Base-by-base conservation (phyloP, 805 yeast species). In the Lachancea sp. region DNA sequence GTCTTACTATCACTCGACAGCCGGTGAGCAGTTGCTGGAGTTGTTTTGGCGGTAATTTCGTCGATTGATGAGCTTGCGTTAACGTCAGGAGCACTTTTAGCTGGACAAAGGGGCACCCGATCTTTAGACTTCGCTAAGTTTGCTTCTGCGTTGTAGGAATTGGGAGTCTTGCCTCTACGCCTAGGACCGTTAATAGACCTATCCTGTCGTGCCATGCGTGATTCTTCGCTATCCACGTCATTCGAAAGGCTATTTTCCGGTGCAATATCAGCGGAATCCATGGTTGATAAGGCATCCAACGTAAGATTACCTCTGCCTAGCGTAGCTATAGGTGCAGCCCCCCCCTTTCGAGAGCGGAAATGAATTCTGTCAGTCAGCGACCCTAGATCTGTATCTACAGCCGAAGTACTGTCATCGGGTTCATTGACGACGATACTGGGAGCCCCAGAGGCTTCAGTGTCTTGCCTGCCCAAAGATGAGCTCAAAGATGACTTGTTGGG, bases 241-340 rank as follows among this genome's bases (percentile, higher is more conserved):
- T n/a, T 9, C 17, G 17, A 19, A n/a, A 34, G 22, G 4, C 36
- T 38, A 11, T 24, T 20, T 11, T 39, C 42, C 17, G 34, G 38
- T 13, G 42, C 33, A n/a, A 16, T 22, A 13, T 30, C 33, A 17
- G 9, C 17, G 12, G 25, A 11, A 13, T 23, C 13, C 4, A 20
- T 18, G 18, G 13, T 46, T 1, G 45, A 52, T 23, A 63, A 49
- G 6, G 52, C 68, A 35, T 65, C 69, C 20, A 74, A 56, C 0
- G 69, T 63, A 29, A 77, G 60, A 41, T 74, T 71, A 2, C 83
- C 83, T 34, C 64, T 63, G 3, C 83, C 83, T 51, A 77, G 52
- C 0, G 81, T 68, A 21, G 71, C 65, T 11, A 77, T 54, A 65
- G 37, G 71, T 65, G 45, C n/a, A n/a, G n/a, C 71, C 49, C 12